Evolutionary conservation across 495 filamentous ascomycete genomes (phyloP).

Genomic region (Xylaria castorea): DNA sequence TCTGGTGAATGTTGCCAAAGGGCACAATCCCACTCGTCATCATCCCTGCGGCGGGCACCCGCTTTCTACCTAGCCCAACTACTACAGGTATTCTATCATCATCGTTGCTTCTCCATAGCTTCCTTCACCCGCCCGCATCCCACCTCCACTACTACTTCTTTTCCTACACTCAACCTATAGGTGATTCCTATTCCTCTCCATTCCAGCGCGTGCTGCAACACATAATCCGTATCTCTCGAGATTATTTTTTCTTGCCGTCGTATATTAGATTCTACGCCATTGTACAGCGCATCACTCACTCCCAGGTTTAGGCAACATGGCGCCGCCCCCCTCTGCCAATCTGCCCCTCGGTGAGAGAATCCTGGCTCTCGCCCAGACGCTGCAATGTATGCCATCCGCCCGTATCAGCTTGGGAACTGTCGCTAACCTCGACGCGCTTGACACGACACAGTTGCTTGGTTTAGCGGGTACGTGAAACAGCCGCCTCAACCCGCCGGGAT

Average conservation of each 20-base stretch:
- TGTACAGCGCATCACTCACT: background rate
- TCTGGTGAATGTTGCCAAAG: background rate
- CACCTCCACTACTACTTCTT: background rate
- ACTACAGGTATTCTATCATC: slow-evolving; percentile 17
- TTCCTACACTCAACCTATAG: slow-evolving; percentile 9
- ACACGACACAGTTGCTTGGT: slow-evolving; percentile 69
- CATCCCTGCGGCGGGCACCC: slow-evolving; percentile 13
- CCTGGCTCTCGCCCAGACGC: slow-evolving; percentile 77
- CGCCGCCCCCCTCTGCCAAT: slow-evolving; percentile 75
- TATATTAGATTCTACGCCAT: slow-evolving; percentile 15
- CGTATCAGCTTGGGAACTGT: background rate
- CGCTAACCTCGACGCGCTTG: slow-evolving; percentile 27
- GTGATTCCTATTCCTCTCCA: background rate
- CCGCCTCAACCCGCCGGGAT: background rate
- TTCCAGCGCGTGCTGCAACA: background rate
- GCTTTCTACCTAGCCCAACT: slow-evolving; percentile 13
- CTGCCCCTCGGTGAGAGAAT: slow-evolving; percentile 78
- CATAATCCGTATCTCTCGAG: slow-evolving; percentile 5
- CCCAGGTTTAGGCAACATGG: slow-evolving; percentile 61
- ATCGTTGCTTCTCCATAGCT: slow-evolving; percentile 20
- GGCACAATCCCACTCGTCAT: slow-evolving; percentile 23
- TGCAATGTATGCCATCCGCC: slow-evolving; percentile 72
- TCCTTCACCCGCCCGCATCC: slow-evolving; percentile 4
- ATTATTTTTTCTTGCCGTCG: slow-evolving; percentile 1
- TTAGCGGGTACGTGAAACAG: slow-evolving; percentile 74